A percentile compares a stretch with the other conserved stretches of the same genome.
phyloP scores from a whole-genome alignment of 2,329 filamentous ascomycete genomes.

The Botrytis hyacinthi region DNA sequence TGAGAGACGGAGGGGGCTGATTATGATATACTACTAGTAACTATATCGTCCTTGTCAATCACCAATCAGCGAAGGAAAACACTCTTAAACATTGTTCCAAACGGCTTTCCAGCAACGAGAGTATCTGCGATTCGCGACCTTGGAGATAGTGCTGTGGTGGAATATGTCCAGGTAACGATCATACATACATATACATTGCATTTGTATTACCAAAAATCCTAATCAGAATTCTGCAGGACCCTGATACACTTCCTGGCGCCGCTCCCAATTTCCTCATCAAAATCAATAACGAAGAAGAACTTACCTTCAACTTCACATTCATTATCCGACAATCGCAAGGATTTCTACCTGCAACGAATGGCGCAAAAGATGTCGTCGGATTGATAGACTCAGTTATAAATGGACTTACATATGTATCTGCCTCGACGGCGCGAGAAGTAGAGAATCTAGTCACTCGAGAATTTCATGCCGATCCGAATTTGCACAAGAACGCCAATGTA shows the following conservation, averaged over 20 bases:
- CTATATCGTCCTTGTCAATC: conserved; percentile 78
- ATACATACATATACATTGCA: conserved; percentile 23
- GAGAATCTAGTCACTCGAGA: conserved; percentile 93
- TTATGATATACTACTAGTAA: conserved; percentile 57
- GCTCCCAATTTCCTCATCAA: conserved; percentile 79
- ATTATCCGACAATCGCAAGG: conserved; percentile 60
- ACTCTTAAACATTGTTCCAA: conserved; percentile 76
- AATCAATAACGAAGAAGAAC: conserved; percentile 84
- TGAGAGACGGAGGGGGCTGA: conserved; percentile 17
- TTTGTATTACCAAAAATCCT: conserved; percentile 24
- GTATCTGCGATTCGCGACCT: conserved; percentile 69
- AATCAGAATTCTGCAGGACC: conserved; percentile 58
- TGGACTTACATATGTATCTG: conserved; percentile 89
- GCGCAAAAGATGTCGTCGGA: conserved; percentile 49
- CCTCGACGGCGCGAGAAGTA: conserved; percentile 79
- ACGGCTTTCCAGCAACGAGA: conserved; percentile 81
- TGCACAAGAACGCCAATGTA: conserved; percentile 96
- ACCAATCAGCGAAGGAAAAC: conserved; percentile 76
- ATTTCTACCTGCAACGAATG: conserved; percentile 43
- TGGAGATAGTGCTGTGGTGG: conserved; percentile 73
- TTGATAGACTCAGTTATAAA: conserved; percentile 73
- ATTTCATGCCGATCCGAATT: conserved; percentile 93
- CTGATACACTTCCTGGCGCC: conserved; percentile 56
- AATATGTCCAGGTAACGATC: conserved; percentile 79
- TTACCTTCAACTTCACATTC: conserved; percentile 91